Conservation (phyloP, 352 stramenopile species). For the Phytophthora syringae region DNA sequence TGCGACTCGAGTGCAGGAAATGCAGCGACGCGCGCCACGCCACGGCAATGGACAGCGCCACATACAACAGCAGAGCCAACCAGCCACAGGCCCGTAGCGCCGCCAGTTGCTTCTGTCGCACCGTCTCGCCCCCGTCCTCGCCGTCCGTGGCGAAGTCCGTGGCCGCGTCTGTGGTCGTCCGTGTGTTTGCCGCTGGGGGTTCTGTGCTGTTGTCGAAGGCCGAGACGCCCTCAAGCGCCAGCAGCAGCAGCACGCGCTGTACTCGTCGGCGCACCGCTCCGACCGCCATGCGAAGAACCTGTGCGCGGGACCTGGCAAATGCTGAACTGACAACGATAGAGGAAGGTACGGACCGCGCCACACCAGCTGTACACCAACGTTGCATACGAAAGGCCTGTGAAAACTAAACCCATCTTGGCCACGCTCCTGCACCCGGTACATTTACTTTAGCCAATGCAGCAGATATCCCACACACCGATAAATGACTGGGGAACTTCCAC, state of each 20-base stretch:
- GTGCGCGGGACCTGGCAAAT: slow-evolving; percentile 15
- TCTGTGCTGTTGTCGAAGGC: slow-evolving; percentile 10
- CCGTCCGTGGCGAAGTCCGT: slow-evolving; percentile 7
- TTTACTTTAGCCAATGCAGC: no score
- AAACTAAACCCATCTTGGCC: slow-evolving; percentile 13
- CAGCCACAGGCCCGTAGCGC: slow-evolving; percentile 63
- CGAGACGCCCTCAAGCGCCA: slow-evolving; percentile 9
- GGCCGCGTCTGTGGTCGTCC: slow-evolving; percentile 5
- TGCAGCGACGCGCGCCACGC: slow-evolving; percentile 72
- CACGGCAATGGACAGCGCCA: slow-evolving; percentile 59
- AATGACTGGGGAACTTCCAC: no score
- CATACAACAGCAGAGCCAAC: slow-evolving; percentile 69
- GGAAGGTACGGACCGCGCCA: slow-evolving; percentile 22
- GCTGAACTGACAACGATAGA: slow-evolving; percentile 26
- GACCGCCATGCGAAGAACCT: slow-evolving; percentile 15
- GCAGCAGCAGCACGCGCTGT: slow-evolving; percentile 13
- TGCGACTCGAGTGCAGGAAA: slow-evolving; percentile 55
- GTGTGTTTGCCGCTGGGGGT: neutral
- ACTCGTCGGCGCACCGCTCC: slow-evolving; percentile 13
- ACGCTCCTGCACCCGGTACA: no score
- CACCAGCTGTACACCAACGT: slow-evolving; percentile 26
- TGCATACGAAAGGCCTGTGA: slow-evolving; percentile 18
- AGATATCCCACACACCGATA: no score
- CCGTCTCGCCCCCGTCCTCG: slow-evolving; percentile 17
- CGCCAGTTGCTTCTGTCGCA: slow-evolving; percentile 44